A percentile compares a stretch with the other conserved stretches of the same genome.
Conservation (phyloP, 805 yeast genomes). For the Candida silvatica region DNA sequence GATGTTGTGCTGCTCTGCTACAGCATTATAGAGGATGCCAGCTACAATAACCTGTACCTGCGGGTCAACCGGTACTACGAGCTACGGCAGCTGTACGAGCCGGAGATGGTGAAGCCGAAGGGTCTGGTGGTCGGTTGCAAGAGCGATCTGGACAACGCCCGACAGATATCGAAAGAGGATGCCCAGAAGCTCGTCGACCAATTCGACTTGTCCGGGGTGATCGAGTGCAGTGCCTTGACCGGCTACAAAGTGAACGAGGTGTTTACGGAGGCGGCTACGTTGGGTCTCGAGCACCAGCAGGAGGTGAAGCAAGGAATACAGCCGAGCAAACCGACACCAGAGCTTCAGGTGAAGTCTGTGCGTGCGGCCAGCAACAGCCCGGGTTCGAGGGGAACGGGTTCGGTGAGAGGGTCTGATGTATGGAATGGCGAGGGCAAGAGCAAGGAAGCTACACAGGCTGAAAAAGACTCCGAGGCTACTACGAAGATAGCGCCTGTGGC, state of each 20-base stretch:
- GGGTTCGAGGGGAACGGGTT: too few species aligned
- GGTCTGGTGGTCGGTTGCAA: conserved; percentile 64
- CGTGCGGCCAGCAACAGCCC: too few species aligned
- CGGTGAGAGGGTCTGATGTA: too few species aligned
- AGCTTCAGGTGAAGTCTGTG: too few species aligned
- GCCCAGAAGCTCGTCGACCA: conserved; percentile 17
- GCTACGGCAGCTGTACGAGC: conserved; percentile 2
- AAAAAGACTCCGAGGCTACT: too few species aligned
- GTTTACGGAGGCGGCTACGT: conserved; percentile 32
- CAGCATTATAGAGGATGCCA: conserved; percentile 31
- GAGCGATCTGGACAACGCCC: conserved; percentile 63
- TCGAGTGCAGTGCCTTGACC: conserved; percentile 79
- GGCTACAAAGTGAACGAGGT: conserved; percentile 75
- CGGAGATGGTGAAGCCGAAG: conserved; percentile 11
- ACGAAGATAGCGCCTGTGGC: too few species aligned
- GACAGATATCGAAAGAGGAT: conserved; percentile 55
- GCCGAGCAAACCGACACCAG: neutral
- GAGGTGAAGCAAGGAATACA: neutral
- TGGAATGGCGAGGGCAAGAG: too few species aligned
- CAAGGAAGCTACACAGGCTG: too few species aligned
- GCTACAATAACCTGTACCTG: conserved; percentile 7
- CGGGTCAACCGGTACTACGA: conserved; percentile 6
- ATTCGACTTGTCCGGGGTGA: conserved; percentile 24
- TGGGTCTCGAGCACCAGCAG: conserved; percentile 6
- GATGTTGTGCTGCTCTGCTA: conserved; percentile 45